Conservation (phyloP, 1,284 basidiomycete genomes). For the Fomitiporia mediterranea region DNA sequence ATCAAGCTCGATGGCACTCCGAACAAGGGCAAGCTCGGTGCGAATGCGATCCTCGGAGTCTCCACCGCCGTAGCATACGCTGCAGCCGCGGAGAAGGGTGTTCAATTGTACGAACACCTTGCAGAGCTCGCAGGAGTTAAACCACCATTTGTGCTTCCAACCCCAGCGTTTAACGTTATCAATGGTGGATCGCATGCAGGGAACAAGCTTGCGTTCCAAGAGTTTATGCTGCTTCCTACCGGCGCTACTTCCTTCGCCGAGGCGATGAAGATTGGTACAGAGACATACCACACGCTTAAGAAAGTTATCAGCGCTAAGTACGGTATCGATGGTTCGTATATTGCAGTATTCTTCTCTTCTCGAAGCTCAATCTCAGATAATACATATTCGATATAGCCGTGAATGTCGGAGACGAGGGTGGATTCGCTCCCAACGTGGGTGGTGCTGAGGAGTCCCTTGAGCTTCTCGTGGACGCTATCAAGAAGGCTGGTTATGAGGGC, state of each 20-base stretch:
- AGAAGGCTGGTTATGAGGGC: constrained; percentile 96
- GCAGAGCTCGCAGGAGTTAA: constrained; percentile 93
- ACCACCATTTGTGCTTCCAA: constrained; percentile 88
- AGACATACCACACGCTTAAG: constrained; percentile 98
- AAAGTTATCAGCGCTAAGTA: constrained; percentile 99
- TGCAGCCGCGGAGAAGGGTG: constrained; percentile 88
- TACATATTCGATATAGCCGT: constrained; percentile 57
- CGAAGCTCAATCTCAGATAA: neutral
- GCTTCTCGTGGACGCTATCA: constrained; percentile 92
- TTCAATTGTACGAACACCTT: constrained; percentile 96
- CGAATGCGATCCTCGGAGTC: constrained; percentile 99
- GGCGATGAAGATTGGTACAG: constrained; percentile 97
- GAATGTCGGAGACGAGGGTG: constrained; percentile 99
- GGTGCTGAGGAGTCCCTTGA: constrained; percentile 98
- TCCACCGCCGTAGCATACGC: constrained; percentile 96
- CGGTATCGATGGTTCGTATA: constrained; percentile 86
- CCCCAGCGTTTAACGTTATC: constrained; percentile 98
- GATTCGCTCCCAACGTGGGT: constrained; percentile 97
- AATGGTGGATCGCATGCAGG: constrained; percentile 99
- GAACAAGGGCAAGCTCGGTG: constrained; percentile 99
- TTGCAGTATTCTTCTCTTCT: neutral
- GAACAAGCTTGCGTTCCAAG: constrained; percentile 99
- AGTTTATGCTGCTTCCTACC: constrained; percentile 99
- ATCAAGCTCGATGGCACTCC: constrained; percentile 97
- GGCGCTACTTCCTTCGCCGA: constrained; percentile 91